A percentile compares a stretch with the other conserved stretches of the same genome.
Evolutionary conservation across 2,329 filamentous ascomycete genomes (phyloP).

Genomic region (Curvularia lunata): DNA sequence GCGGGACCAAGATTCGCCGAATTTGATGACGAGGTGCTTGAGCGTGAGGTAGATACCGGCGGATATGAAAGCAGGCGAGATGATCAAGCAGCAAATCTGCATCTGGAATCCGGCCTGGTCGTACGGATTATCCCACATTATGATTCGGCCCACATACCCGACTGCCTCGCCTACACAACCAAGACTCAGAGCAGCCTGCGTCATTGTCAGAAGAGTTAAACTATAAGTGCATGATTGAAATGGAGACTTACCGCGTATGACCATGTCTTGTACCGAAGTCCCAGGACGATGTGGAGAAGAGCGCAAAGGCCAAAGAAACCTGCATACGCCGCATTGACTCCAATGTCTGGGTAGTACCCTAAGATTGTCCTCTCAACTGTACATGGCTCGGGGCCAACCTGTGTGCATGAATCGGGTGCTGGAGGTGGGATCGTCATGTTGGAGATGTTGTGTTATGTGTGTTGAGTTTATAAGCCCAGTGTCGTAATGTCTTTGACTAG

Average conservation of each 20-base stretch:
- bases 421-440: slow-evolving; percentile 30
- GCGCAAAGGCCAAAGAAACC: slow-evolving; percentile 59
- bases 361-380: slow-evolving; percentile 58
- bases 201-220: slow-evolving; percentile 10
- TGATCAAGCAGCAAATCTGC: slow-evolving; percentile 64
- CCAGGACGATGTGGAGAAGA: slow-evolving; percentile 57
- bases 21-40: slow-evolving; percentile 63
- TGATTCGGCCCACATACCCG: slow-evolving; percentile 63
- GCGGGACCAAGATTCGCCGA: slow-evolving; percentile 52
- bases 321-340: slow-evolving; percentile 60
- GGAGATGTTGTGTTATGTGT: slow-evolving; percentile 1
- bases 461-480: neutral
- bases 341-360: slow-evolving; percentile 60
- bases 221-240: no score
- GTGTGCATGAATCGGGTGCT: slow-evolving; percentile 24
- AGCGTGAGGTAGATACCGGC: slow-evolving; percentile 64
- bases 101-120: slow-evolving; percentile 55
- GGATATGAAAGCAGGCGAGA: slow-evolving; percentile 63
- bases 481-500: neutral
- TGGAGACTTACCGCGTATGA: slow-evolving; percentile 55
- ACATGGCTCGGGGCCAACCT: slow-evolving; percentile 42
- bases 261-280: slow-evolving; percentile 61
- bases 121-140: slow-evolving; percentile 62
- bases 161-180: slow-evolving; percentile 60
- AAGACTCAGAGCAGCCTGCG: slow-evolving; percentile 52